Conservation (phyloP, 1,284 basidiomycete species). For the Tylopilus orsonianus region DNA sequence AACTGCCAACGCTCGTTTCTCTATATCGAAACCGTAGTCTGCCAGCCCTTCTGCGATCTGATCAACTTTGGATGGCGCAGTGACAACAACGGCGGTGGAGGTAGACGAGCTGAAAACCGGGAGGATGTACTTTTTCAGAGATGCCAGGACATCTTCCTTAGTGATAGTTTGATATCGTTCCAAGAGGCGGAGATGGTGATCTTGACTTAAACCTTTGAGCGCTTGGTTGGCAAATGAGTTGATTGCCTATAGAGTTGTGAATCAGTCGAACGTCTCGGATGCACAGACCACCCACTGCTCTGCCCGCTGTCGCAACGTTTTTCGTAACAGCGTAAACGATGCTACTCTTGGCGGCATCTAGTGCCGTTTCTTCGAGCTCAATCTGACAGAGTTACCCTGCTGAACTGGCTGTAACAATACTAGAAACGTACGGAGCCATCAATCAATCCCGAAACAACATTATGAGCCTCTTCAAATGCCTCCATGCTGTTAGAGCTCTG, state of each 20-base stretch:
- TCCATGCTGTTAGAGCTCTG: conserved; percentile 87
- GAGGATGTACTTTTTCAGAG: conserved; percentile 76
- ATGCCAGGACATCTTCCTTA: conserved; percentile 70
- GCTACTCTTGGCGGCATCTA: conserved; percentile 92
- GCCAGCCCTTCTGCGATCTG: conserved; percentile 69
- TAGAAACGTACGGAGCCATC: conserved; percentile 68
- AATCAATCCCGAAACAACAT: conserved; percentile 73
- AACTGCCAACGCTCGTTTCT: conserved; percentile 69
- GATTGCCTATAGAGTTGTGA: conserved; percentile 51
- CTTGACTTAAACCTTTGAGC: conserved; percentile 76
- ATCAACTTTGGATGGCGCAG: conserved; percentile 78
- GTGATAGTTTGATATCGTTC: conserved; percentile 79
- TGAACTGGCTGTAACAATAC: not conserved
- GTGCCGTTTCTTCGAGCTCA: conserved; percentile 75
- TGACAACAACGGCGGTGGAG: conserved; percentile 82
- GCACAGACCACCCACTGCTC: conserved; percentile 62
- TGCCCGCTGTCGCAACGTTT: conserved; percentile 78
- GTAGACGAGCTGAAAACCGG: conserved; percentile 82
- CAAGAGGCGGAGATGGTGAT: conserved; percentile 73
- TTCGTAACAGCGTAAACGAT: conserved; percentile 85
- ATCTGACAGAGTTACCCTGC: conserved; percentile 50
- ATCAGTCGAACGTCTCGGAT: not conserved
- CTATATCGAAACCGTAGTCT: conserved; percentile 76
- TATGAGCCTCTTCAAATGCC: conserved; percentile 81
- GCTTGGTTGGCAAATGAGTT: conserved; percentile 86